A percentile compares a stretch with the other conserved stretches of the same genome.
Conservation (phyloP, 768 basidiomycete species). For the Boletus patriciae region DNA sequence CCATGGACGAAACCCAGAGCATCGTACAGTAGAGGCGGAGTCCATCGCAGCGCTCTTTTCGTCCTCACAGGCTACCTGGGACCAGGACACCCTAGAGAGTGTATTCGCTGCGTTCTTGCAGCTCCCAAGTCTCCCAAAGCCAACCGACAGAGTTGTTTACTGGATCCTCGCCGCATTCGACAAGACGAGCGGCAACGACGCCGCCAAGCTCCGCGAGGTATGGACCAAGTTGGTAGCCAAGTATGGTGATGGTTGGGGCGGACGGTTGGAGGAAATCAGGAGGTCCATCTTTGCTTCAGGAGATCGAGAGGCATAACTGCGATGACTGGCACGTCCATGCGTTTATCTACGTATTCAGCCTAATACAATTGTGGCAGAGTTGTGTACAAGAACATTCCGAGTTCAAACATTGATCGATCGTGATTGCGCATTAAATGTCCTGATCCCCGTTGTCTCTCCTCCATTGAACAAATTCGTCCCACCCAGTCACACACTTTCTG, state of each 20-base stretch:
- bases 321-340: background rate
- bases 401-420: background rate
- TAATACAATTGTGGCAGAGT: constrained; percentile 10
- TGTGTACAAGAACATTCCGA: constrained; percentile 1
- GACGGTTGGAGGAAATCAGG: constrained; percentile 46
- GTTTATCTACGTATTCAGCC: constrained; percentile 2
- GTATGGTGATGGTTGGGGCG: constrained; percentile 49
- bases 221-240: constrained; percentile 57
- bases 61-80: constrained; percentile 44
- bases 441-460: constrained; percentile 50
- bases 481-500: constrained; percentile 60
- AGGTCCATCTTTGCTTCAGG: constrained; percentile 34
- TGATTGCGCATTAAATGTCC: constrained; percentile 25
- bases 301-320: constrained; percentile 2
- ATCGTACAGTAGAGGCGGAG: background rate
- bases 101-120: constrained; percentile 64
- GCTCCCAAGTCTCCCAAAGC: constrained; percentile 46
- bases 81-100: constrained; percentile 50
- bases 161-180: constrained; percentile 70
- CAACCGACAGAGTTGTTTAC: constrained; percentile 51
- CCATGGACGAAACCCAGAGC: constrained; percentile 43
- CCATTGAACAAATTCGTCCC: constrained; percentile 81
- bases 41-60: constrained; percentile 6
- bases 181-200: constrained; percentile 56
- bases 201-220: constrained; percentile 49